Evolutionary conservation across 2,329 filamentous ascomycete species (phyloP), one percentile per base, ranked within the genome.

Genomic region (Colletotrichum cereale): DNA sequence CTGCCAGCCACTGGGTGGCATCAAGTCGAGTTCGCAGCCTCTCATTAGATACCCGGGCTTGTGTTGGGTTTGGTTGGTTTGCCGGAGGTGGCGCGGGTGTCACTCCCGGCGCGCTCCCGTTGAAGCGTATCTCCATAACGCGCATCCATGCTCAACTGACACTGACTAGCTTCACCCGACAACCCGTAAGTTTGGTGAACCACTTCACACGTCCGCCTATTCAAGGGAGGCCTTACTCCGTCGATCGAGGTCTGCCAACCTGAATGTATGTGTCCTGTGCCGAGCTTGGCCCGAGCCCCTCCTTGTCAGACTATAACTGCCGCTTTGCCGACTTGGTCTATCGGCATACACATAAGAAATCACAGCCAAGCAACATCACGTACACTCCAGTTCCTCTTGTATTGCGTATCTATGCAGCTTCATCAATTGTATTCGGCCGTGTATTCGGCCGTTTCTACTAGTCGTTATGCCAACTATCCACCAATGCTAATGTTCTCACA

Each of bases 371-470:
- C 58, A 63, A 40, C 38, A 56, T 53, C 53, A 48, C 29, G 12
- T 16, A 29, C n/a, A 53, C 18, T 8, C 14, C 10, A 18, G 44
- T 2, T 44, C 5, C 8, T 3, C 38, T 42, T 24, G 50, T 53
- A 6, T 53, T 47, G 21, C 14, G 42, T 36, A 18, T 42, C 48
- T 24, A 44, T 62, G 42, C 63, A n/a, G 26, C 47, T 38, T 68
- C 47, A 34, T 71, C 16, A 58, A 50, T 14, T 63, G 24, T 63
- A 10, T 71, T 47, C 65, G 68, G 65, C 65, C 53, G 8, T 63
- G 36, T 64, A 10, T 64, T 50, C 65, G 58, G 69, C 69, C 65
- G 69, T 71, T 38, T 55, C 65, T 62, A 58, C 52, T 55, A 38
- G 52, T 63, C 68, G 58, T 63, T 47, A 53, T 68, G 65, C 64